Evolutionary conservation across 2,329 filamentous ascomycete genomes (phyloP).

Genomic region (Aureobasidium uvarum): DNA sequence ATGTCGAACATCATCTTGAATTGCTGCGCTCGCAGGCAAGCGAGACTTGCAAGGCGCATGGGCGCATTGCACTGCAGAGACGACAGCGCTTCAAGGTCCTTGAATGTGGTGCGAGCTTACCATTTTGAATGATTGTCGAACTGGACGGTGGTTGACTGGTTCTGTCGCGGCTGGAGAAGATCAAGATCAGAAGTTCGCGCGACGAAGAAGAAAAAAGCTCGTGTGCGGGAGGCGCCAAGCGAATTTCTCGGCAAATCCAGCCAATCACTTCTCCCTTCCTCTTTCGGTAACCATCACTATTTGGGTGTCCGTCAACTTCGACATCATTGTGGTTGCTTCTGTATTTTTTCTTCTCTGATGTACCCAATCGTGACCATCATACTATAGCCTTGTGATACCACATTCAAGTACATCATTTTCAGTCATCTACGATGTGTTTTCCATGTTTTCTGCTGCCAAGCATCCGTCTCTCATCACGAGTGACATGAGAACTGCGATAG

Average conservation of each 20-base stretch:
- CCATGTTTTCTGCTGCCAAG: not conserved
- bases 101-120: constrained; percentile 24
- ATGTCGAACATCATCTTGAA: constrained; percentile 23
- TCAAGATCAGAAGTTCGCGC: constrained; percentile 1
- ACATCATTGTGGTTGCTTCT: not conserved
- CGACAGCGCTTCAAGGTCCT: constrained; percentile 19
- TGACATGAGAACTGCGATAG: not conserved
- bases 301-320: not conserved
- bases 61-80: constrained; percentile 25
- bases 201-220: constrained; percentile 25
- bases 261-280: constrained; percentile 16
- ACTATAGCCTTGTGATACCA: not conserved
- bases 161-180: constrained; percentile 24
- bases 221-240: not conserved
- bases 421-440: not conserved
- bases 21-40: constrained; percentile 25
- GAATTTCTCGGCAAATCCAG: constrained; percentile 1
- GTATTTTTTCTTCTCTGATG: not conserved
- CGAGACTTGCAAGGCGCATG: constrained; percentile 16
- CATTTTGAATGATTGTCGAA: constrained; percentile 27
- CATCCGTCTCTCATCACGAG: not conserved
- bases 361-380: no score
- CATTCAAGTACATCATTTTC: not conserved
- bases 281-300: constrained; percentile 4
- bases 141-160: constrained; percentile 25